phyloP scores from a whole-genome alignment of 2,329 filamentous ascomycete species.

The Alternaria atra region DNA sequence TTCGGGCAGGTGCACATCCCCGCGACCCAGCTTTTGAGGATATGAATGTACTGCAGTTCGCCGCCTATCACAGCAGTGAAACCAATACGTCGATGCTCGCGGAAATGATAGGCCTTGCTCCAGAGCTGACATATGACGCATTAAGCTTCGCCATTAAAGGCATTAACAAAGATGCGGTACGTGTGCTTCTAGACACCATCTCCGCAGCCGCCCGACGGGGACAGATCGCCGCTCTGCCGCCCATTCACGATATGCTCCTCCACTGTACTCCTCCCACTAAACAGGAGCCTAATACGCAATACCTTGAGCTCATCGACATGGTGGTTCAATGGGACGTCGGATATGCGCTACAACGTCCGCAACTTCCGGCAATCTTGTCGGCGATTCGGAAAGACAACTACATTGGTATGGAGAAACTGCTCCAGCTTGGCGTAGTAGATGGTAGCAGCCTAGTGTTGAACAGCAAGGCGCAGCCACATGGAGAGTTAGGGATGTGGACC shows the following conservation, averaged over 20 bases:
- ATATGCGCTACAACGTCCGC: conserved; percentile 20
- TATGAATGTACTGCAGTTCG: conserved; percentile 28
- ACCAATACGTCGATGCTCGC: conserved; percentile 21
- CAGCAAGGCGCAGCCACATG: conserved; percentile 25
- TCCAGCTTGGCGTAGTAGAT: conserved; percentile 22
- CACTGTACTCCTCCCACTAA: conserved; percentile 15
- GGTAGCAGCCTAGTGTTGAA: conserved; percentile 27
- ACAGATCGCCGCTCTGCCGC: conserved; percentile 26
- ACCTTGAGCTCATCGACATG: conserved; percentile 26
- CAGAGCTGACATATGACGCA: conserved; percentile 28
- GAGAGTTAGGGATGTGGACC: conserved; percentile 26
- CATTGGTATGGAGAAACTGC: conserved; percentile 22
- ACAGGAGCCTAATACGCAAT: conserved; percentile 11
- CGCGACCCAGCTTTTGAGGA: conserved; percentile 28
- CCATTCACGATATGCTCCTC: conserved; percentile 25
- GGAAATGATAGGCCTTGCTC: conserved; percentile 26
- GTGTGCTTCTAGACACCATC: conserved; percentile 25
- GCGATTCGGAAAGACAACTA: conserved; percentile 32
- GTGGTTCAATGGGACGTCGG: conserved; percentile 26
- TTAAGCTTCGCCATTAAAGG: conserved; percentile 27
- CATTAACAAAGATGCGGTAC: conserved; percentile 22
- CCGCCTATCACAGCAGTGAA: conserved; percentile 22
- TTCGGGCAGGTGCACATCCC: conserved; percentile 28
- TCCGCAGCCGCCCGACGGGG: conserved; percentile 23
- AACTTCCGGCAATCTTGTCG: conserved; percentile 25